Conservation (phyloP, 208 protist species). For the Trypanosomatidae sp. region DNA sequence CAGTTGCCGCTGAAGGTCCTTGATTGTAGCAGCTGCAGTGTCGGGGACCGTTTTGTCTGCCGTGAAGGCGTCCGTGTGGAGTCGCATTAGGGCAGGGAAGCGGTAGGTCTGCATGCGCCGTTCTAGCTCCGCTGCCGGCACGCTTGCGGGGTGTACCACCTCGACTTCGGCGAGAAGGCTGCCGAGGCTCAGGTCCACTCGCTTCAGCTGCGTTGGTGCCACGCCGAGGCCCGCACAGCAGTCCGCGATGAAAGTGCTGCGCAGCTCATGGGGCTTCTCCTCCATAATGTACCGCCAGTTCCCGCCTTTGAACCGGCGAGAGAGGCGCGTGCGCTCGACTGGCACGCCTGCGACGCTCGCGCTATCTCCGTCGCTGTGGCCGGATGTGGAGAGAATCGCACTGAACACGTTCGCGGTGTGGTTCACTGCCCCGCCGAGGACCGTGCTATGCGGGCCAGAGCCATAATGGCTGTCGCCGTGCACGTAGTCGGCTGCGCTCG, state of each 20-base stretch:
- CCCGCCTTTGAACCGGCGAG: conserved; percentile 39
- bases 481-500: conserved; percentile 1
- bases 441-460: background rate
- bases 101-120: conserved; percentile 39
- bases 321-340: conserved; percentile 21
- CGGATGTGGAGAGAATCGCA: background rate
- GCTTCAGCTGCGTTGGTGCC: conserved; percentile 35
- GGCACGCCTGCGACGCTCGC: conserved; percentile 1
- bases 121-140: conserved; percentile 35
- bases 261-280: conserved; percentile 55
- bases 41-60: conserved; percentile 39
- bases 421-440: background rate
- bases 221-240: conserved; percentile 41
- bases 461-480: conserved; percentile 1
- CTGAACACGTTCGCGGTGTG: background rate
- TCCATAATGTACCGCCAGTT: conserved; percentile 55
- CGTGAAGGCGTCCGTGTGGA: conserved; percentile 34
- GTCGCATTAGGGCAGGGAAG: conserved; percentile 35
- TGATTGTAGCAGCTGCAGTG: conserved; percentile 35
- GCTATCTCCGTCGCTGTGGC: background rate
- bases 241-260: conserved; percentile 42
- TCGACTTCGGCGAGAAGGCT: conserved; percentile 36
- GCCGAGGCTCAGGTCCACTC: conserved; percentile 26
- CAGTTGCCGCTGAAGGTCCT: conserved; percentile 41
- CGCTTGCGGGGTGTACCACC: conserved; percentile 37